Evolutionary conservation across 345 rosid species (phyloP).

Genomic region (Eucalyptus sp.): DNA sequence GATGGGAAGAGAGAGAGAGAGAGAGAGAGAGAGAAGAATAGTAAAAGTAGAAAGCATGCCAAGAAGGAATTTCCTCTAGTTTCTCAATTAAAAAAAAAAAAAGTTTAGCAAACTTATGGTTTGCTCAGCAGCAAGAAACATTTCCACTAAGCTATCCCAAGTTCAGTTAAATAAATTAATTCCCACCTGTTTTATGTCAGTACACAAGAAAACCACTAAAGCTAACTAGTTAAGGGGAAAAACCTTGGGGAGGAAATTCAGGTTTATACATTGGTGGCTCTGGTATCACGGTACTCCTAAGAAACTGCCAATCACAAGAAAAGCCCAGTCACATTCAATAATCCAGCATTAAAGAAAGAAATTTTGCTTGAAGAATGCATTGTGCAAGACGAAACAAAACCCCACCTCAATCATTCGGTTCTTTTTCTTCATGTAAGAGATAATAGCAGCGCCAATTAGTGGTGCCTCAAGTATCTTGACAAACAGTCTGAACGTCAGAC

Average conservation of each 20-base stretch:
- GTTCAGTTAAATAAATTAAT: not conserved
- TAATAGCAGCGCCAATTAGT: conserved; percentile 41
- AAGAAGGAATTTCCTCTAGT: not conserved
- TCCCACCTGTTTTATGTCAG: not conserved
- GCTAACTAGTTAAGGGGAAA: not conserved
- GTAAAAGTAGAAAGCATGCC: not conserved
- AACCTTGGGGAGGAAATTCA: conserved; percentile 82
- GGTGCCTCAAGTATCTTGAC: conserved; percentile 52
- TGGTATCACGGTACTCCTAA: conserved; percentile 58
- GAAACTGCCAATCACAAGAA: conserved; percentile 24
- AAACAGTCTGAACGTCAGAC: conserved; percentile 45
- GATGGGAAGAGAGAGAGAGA: not conserved
- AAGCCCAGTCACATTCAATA: not conserved
- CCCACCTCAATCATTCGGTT: conserved; percentile 55
- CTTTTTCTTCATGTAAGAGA: conserved; percentile 39
- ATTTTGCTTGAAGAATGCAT: not conserved
- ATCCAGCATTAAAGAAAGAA: not conserved
- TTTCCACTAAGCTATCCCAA: not conserved
- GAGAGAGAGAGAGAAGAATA: not conserved
- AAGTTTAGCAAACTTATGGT: not conserved
- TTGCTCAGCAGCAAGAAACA: not conserved
- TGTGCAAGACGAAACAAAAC: not conserved
- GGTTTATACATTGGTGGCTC: conserved; percentile 87
- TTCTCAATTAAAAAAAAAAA: not conserved
- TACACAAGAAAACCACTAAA: not conserved